Evolutionary conservation across 352 stramenopile species (phyloP).

Genomic region (Phytopythium aichiense): DNA sequence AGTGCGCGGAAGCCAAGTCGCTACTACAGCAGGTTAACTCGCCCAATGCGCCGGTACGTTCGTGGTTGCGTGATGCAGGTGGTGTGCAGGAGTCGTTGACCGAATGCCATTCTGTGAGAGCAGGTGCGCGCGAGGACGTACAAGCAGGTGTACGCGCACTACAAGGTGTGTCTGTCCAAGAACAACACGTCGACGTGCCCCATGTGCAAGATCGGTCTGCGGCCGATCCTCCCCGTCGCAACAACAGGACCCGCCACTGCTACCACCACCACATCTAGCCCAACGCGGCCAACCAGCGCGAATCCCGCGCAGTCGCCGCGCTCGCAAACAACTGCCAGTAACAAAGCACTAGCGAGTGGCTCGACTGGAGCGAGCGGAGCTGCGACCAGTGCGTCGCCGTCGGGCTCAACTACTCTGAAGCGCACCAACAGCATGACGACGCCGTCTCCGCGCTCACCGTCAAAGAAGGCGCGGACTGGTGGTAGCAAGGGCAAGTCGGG

Average conservation of each 20-base stretch:
- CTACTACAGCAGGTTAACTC: slow-evolving; percentile 74
- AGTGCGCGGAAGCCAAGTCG: slow-evolving; percentile 70
- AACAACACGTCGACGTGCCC: slow-evolving; percentile 78
- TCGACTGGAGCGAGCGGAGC: slow-evolving; percentile 1
- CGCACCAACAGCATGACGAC: slow-evolving; percentile 46
- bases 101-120: not conserved
- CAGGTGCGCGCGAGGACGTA: slow-evolving; percentile 78
- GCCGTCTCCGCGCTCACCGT: slow-evolving; percentile 65
- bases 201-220: slow-evolving; percentile 81
- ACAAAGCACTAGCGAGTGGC: not conserved
- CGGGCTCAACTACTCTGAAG: slow-evolving; percentile 34
- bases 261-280: not conserved
- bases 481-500: slow-evolving; percentile 29
- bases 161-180: slow-evolving; percentile 77
- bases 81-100: not conserved
- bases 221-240: slow-evolving; percentile 40
- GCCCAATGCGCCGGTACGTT: slow-evolving; percentile 50
- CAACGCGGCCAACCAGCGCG: not conserved
- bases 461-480: slow-evolving; percentile 57
- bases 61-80: not conserved
- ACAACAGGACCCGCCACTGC: not conserved
- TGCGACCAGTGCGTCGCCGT: slow-evolving; percentile 30
- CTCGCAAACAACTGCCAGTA: slow-evolving; percentile 7
- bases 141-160: slow-evolving; percentile 81
- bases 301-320: slow-evolving; percentile 20